Evolutionary conservation across 2,329 filamentous ascomycete genomes (phyloP), one percentile per base, ranked within the genome.

Genomic region (Colletotrichum euphorbiae): DNA sequence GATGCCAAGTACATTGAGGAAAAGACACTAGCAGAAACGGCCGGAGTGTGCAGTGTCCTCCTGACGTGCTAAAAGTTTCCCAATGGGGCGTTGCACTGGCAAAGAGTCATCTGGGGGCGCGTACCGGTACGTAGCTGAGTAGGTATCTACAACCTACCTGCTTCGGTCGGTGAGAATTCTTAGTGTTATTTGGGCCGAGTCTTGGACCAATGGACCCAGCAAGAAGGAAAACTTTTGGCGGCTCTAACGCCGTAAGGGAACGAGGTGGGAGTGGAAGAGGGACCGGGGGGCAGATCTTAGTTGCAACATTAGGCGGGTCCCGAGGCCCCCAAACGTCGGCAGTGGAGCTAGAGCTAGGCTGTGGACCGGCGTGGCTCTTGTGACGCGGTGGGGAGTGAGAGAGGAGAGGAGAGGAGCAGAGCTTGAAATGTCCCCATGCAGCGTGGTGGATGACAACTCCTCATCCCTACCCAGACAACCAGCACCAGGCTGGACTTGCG

Each of bases 11-110:
- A 46, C 51, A 19, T 8, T n/a, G 15, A 19, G 13, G 28, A 19
- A 46, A 33, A 17, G 48, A 42, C 46, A 21, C 24, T 4, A 24
- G 24, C 24, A 21, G 17, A 31, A 48, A 42, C 42, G 33, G 50
- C 62, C 60, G 33, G 60, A 40, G 45, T 58, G 21, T 31, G 66
- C 66, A 48, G 33, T 59, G 61, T 66, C 55, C 66, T 65, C 55
- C 54, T 69, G 66, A 69, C 66, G 36, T 55, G 66, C 61, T 65
- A 60, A 69, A 59, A 62, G 38, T 57, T 54, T 62, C 45, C 66
- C 31, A 13, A 66, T 50, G 48, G 24, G 66, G 61, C 61, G 61
- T 66, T 69, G 66, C 61, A 60, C 66, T 66, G 48, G 55, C 40
- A 50, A 28, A 31, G 42, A 61, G 43, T 43, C 36, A 43, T 46